A percentile compares a stretch with the other conserved stretches of the same genome.
These are phyloP conservation scores for Mycotypha africana DNA, from an alignment of 371 early-diverging fungal species.

Conservation along the genomic window DNA sequence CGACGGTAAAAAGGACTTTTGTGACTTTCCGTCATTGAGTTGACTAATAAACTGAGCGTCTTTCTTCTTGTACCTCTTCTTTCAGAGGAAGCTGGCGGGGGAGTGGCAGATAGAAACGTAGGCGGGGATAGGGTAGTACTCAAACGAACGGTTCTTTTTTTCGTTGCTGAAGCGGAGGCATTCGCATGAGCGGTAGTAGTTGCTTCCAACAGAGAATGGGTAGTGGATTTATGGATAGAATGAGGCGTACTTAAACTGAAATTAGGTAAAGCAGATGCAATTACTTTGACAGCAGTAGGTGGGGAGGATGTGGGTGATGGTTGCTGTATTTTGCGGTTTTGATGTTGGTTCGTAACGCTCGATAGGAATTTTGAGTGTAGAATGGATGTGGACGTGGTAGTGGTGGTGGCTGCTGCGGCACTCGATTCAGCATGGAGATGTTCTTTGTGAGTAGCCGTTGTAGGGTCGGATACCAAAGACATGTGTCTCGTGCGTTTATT, in stretches of 20 bases:
- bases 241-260: slow-evolving; percentile 19
- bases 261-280: slow-evolving; percentile 9
- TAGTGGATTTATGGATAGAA: too few species aligned
- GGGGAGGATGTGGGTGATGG: neutral
- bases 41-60: slow-evolving; percentile 49
- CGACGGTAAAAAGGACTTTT: slow-evolving; percentile 12
- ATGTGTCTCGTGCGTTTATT: slow-evolving; percentile 21
- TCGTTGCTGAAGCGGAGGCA: too few species aligned
- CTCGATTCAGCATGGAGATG: too few species aligned
- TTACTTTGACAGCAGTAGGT: too few species aligned
- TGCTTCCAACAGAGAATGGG: too few species aligned
- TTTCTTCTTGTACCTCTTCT: slow-evolving; percentile 46
- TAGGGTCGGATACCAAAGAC: slow-evolving; percentile 8
- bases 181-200: too few species aligned
- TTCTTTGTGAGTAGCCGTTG: too few species aligned
- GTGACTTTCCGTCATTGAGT: slow-evolving; percentile 29
- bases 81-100: slow-evolving; percentile 12
- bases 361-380: slow-evolving; percentile 41
- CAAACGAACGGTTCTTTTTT: slow-evolving; percentile 9
- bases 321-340: slow-evolving; percentile 1
- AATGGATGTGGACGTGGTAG: slow-evolving; percentile 23
- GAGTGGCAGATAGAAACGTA: too few species aligned
- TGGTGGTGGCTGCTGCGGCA: too few species aligned
- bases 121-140: too few species aligned
- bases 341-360: slow-evolving; percentile 28